Evolutionary conservation across 2,329 filamentous ascomycete genomes (phyloP).

Genomic region (Magnaporthiopsis rhizophila): DNA sequence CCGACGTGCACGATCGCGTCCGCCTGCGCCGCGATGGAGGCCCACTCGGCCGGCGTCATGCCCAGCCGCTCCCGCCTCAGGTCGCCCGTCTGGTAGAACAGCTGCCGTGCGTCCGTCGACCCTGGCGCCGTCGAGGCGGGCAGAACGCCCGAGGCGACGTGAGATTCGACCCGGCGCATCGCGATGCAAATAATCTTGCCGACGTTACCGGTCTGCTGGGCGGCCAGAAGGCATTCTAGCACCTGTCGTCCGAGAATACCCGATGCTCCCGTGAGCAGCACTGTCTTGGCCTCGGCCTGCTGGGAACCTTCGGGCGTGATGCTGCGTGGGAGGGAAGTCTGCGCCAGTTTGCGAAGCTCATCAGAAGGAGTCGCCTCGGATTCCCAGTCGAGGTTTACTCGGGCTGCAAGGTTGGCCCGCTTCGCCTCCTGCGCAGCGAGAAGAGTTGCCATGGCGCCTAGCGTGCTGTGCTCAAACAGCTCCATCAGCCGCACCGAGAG

Average conservation of each 20-base stretch:
- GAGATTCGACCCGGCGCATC: background rate
- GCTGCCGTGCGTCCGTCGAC: background rate
- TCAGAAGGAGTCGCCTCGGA: too few species aligned
- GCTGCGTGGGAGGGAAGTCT: too few species aligned
- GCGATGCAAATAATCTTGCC: background rate
- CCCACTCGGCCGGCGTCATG: background rate
- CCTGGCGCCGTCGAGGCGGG: background rate
- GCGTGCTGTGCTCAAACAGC: slow-evolving; percentile 1
- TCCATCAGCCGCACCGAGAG: background rate
- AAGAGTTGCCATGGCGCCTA: background rate
- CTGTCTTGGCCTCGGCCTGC: background rate
- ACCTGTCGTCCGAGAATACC: slow-evolving; percentile 19
- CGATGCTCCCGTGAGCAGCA: slow-evolving; percentile 1
- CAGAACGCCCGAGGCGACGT: background rate
- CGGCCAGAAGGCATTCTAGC: background rate
- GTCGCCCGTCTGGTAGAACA: background rate
- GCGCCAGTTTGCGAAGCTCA: too few species aligned
- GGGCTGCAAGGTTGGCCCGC: too few species aligned
- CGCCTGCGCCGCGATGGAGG: background rate
- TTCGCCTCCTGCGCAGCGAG: background rate
- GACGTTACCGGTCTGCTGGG: background rate
- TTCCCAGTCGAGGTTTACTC: too few species aligned
- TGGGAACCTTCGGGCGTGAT: background rate
- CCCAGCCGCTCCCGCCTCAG: background rate
- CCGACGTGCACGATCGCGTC: slow-evolving; percentile 34